Base-by-base conservation (phyloP, 225 moss, liverwort and hornwort genomes). In the Pseudisothecium myosuroides region DNA sequence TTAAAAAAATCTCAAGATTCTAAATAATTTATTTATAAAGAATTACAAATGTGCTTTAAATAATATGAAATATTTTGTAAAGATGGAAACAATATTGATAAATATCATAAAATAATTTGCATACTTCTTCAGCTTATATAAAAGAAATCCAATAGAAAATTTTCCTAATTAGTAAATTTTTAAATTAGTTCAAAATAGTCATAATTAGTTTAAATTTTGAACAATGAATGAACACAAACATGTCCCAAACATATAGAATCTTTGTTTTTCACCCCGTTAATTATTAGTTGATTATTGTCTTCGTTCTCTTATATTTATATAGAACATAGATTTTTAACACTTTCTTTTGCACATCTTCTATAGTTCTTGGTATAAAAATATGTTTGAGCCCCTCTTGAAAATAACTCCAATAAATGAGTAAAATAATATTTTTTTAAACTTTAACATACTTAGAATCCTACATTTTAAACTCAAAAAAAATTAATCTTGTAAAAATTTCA, bases 301-400 rank as follows among this genome's bases (percentile, higher is more conserved):
- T 37, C 37, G 6, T 66, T 37, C 5, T 5, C 66, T 66, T 20
- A 36, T 36, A 36, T 66, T 66, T 66, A 19, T 66, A 6, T 6
- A 4, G 11, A 66, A 20, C 37, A 66, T 20, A 20, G 20, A 37
- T 20, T 37, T 32, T 20, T 6, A 66, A 36, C 5, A 36, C 36
- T 37, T 66, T 1, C 3, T 37, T 65, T 20, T 20, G 37, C 36
- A 66, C 37, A 36, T 67, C 67, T 37, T 37, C 37, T 21, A 37
- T 2, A 37, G 4, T 6, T 21, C 3, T 11, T 3, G 1, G 3
- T 67, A 5, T 36, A 37, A 1, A 21, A 37, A 4, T 67, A 37
- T 37, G 1, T 12, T 1, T 19, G 3, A 11, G 3, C 11, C 12
- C 10, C 13, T 1, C 24, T 69, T 12, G 22, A 39, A 69, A 39